phyloP scores from a whole-genome alignment of 2,329 filamentous ascomycete species.

The Aaosphaeria arxii region DNA sequence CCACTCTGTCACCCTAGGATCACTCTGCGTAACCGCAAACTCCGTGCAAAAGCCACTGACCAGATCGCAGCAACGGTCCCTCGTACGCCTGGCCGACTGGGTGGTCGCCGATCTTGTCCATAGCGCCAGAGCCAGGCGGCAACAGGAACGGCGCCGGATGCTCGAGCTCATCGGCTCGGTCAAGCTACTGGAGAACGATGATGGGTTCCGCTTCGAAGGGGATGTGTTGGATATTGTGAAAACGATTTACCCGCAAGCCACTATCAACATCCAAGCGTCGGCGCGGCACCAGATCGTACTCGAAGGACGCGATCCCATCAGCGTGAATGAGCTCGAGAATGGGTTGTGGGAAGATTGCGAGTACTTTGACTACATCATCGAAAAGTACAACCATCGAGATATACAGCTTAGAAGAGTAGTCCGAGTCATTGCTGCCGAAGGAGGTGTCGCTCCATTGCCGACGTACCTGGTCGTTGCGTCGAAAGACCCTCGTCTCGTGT shows the following conservation, averaged over 20 bases:
- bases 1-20: not conserved
- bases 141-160: not conserved
- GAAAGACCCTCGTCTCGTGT: conserved; percentile 42
- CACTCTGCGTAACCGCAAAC: not conserved
- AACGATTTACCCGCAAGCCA: not conserved
- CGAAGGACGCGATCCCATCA: not conserved
- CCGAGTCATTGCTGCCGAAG: not conserved
- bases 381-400: conserved; percentile 20
- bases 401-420: not conserved
- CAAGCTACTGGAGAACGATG: not conserved
- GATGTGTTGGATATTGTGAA: not conserved
- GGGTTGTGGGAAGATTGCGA: not conserved
- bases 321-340: not conserved
- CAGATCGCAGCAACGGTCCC: not conserved
- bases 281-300: not conserved
- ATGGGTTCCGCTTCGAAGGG: too few relatives aligned
- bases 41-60: not conserved
- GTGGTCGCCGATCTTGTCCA: not conserved
- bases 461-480: conserved; percentile 11
- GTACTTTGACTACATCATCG: not conserved
- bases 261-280: not conserved
- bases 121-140: not conserved
- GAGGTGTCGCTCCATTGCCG: not conserved
- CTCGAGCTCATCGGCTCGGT: not conserved
- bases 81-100: not conserved